Evolutionary conservation across 2,329 filamentous ascomycete species (phyloP).

Genomic region (Nannizziopsis arthrosporioides): DNA sequence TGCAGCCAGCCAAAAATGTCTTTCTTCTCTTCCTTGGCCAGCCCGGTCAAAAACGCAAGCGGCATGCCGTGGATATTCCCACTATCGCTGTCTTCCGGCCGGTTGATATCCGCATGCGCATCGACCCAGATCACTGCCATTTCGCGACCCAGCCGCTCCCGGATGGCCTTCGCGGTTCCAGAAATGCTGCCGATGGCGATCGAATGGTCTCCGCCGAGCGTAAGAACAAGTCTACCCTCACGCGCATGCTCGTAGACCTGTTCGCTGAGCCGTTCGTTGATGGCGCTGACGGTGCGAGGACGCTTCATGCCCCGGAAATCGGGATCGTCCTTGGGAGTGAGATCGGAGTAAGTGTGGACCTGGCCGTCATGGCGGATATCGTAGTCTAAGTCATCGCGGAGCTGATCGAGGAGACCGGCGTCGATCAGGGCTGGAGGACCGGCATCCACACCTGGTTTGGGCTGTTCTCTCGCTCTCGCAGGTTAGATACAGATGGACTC

Average conservation of each 20-base stretch:
- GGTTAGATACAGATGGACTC: neutral
- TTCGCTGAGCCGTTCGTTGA: constrained; percentile 64
- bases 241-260: constrained; percentile 82
- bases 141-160: constrained; percentile 64
- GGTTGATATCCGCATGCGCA: constrained; percentile 96
- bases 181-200: constrained; percentile 91
- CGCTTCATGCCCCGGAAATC: constrained; percentile 90
- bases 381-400: constrained; percentile 78
- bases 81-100: constrained; percentile 74
- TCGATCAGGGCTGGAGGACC: constrained; percentile 82
- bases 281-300: constrained; percentile 70
- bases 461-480: constrained; percentile 38
- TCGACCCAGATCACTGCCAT: constrained; percentile 98
- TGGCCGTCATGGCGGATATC: constrained; percentile 70
- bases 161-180: constrained; percentile 72
- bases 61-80: constrained; percentile 99
- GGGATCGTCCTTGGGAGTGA: constrained; percentile 55
- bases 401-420: constrained; percentile 70
- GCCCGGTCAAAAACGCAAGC: constrained; percentile 76
- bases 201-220: constrained; percentile 88
- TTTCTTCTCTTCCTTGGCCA: constrained; percentile 62
- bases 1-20: constrained; percentile 85
- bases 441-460: constrained; percentile 83
- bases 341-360: constrained; percentile 70
- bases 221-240: constrained; percentile 76